Evolutionary conservation across 2,329 filamentous ascomycete species (phyloP).

Genomic region (Diaporthe caulivora): DNA sequence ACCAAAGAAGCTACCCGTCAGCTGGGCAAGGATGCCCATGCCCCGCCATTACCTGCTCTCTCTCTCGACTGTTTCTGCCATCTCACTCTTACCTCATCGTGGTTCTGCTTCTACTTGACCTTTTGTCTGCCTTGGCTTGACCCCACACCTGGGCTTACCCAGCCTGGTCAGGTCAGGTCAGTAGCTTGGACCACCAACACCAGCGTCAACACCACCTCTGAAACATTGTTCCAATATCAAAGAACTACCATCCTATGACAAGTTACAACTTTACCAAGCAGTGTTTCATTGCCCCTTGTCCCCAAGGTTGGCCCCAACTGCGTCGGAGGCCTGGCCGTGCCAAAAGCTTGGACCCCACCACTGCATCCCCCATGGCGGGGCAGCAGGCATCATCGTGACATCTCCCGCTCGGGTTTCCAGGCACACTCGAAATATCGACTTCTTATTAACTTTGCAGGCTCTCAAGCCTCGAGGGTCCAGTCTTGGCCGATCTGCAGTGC

Average conservation of each 20-base stretch:
- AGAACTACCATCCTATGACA: not conserved
- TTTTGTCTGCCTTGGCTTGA: conserved; percentile 7
- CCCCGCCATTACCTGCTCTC: not conserved
- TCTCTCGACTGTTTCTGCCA: not conserved
- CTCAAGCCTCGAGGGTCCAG: not conserved
- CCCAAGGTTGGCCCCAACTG: conserved; percentile 3
- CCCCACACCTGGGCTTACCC: not conserved
- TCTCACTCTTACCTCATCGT: conserved; percentile 23
- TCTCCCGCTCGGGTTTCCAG: not conserved
- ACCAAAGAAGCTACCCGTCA: not conserved
- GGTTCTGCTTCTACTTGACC: not conserved
- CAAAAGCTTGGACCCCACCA: conserved; percentile 8
- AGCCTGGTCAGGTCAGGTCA: too few relatives aligned
- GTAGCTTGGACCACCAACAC: not conserved
- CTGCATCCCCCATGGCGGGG: not conserved
- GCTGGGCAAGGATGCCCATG: conserved; percentile 7
- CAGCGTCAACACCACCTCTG: not conserved
- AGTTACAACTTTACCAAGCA: conserved; percentile 9
- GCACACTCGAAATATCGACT: not conserved
- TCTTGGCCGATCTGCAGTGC: not conserved
- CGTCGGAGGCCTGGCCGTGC: not conserved
- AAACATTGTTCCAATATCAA: not conserved
- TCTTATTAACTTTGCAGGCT: too few relatives aligned
- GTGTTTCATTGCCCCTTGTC: conserved; percentile 6
- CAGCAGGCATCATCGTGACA: conserved; percentile 26